These are phyloP conservation scores for Dactylella cylindrospora DNA, from an alignment of 2,329 filamentous ascomycete species.

Conservation along the genomic window DNA sequence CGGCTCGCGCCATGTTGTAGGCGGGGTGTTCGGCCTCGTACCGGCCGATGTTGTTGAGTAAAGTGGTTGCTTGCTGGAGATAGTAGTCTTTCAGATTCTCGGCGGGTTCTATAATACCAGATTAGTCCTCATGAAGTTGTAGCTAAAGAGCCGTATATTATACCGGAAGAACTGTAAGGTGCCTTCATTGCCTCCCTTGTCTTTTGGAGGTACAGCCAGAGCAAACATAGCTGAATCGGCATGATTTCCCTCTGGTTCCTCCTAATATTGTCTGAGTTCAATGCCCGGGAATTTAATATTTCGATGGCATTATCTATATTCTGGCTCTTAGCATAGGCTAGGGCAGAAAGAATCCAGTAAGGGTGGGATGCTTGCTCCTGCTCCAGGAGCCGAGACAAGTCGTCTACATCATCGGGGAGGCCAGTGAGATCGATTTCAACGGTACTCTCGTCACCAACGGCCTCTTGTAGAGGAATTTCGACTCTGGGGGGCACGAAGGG, in stretches of 20 bases:
- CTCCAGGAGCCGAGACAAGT: constrained; percentile 91
- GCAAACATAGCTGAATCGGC: constrained; percentile 78
- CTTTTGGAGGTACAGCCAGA: constrained; percentile 90
- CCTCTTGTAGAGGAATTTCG: constrained; percentile 53
- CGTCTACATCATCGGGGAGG: constrained; percentile 87
- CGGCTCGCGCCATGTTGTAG: constrained; percentile 85
- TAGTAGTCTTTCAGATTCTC: constrained; percentile 91
- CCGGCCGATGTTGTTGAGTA: constrained; percentile 90
- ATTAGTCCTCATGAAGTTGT: constrained; percentile 47
- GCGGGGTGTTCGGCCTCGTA: constrained; percentile 91
- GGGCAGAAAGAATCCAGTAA: constrained; percentile 96
- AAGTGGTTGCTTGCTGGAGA: constrained; percentile 83
- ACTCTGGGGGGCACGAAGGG: constrained; percentile 61
- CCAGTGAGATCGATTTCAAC: constrained; percentile 94
- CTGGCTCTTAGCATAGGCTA: constrained; percentile 93
- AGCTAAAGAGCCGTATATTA: constrained; percentile 3
- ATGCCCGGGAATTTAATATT: constrained; percentile 67
- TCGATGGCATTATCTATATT: constrained; percentile 82
- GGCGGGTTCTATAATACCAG: constrained; percentile 61
- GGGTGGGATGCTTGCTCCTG: constrained; percentile 87
- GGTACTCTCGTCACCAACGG: constrained; percentile 61
- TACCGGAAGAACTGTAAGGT: constrained; percentile 61
- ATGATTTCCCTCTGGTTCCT: constrained; percentile 77
- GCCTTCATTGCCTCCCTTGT: constrained; percentile 76
- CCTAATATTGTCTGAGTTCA: constrained; percentile 66